Conservation (phyloP, 768 basidiomycete species). For the Sporobolomyces pararoseus region DNA sequence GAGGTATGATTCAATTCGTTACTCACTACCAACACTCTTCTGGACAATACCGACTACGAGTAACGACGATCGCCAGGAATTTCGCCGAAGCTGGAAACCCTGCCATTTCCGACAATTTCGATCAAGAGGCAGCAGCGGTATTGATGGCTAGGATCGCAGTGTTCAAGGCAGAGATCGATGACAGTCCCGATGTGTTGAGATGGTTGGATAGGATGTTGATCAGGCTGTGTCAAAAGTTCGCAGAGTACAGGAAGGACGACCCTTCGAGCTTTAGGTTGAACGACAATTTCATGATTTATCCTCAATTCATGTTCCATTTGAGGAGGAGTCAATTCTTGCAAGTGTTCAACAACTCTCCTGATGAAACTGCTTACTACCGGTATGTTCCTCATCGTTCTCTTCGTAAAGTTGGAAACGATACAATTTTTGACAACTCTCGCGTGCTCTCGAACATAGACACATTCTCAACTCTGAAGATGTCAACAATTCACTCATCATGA, state of each 20-base stretch:
- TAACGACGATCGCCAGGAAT: conserved; percentile 96
- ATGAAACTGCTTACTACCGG: conserved; percentile 98
- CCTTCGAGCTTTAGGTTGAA: conserved; percentile 84
- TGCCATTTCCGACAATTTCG: conserved; percentile 85
- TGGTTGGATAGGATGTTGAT: conserved; percentile 99
- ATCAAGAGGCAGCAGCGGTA: conserved; percentile 96
- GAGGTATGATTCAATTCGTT: conserved; percentile 94
- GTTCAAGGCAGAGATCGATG: conserved; percentile 98
- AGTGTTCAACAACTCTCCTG: conserved; percentile 99
- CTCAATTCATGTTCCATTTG: conserved; percentile 99
- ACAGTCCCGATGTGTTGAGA: conserved; percentile 88
- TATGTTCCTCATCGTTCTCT: background rate
- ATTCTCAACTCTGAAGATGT: conserved; percentile 95
- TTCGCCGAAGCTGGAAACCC: conserved; percentile 98
- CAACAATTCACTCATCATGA: conserved; percentile 99
- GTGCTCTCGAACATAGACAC: conserved; percentile 58
- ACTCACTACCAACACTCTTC: conserved; percentile 97
- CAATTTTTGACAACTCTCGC: background rate
- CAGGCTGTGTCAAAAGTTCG: conserved; percentile 96
- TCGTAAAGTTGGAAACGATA: background rate
- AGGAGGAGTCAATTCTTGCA: conserved; percentile 96
- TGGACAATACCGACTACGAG: conserved; percentile 88
- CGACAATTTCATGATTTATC: conserved; percentile 98
- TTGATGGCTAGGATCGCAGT: conserved; percentile 98
- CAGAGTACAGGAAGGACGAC: conserved; percentile 97